Evolutionary conservation across 2,329 filamentous ascomycete species (phyloP), one percentile per base, ranked within the genome.

Genomic region (Neopestalotiopsis rosae): DNA sequence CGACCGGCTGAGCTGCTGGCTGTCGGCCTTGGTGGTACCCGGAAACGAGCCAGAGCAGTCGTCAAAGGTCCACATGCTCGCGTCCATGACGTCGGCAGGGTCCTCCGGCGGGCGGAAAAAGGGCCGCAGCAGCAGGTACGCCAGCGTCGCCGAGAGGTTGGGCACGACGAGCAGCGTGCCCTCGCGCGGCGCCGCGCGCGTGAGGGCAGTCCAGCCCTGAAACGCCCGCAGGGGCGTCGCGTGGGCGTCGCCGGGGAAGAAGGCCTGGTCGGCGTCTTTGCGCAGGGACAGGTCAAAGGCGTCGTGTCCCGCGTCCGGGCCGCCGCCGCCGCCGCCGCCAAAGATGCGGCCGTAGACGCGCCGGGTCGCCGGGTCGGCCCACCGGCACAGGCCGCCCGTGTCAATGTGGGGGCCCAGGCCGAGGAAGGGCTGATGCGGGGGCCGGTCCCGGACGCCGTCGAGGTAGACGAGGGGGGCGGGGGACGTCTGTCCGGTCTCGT

Each of bases 191-290:
- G 72, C 73, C 9, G 78, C 74, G 0, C 71, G 72, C 0, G 79
- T 79, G 9, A 81, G 68, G 0, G 80, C 79, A 1, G 79, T 81
- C 80, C 80, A 81, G 38, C 79, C 79, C 66, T 81, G 78, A 69
- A 80, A 81, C 6, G 78, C 76, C 10, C 80, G 72, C 34, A 81
- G 75, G 3, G 79, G 79, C 2, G 73, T 74, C 1, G 77, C 80
- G 62, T 80, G 78, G 3, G 77, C 76, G 10, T 68, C 69, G 17
- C 75, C 78, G 20, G 75, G 72, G 67, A 78, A 79, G 13, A 77
- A 63, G 14, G 66, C 70, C 57, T 76, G 76, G 28, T 76, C 71
- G 9, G 78, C 78, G 30, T 72, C 70, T 61, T 78, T 74, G 17
- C 79, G 75, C 14, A 74, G 66, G 28, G 68, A 71, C 40, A 81